Percentiles rank a stretch among this genome's conserved stretches.
phyloP scores from a whole-genome alignment of 495 filamentous ascomycete species.

The Cudoniella acicularis region DNA sequence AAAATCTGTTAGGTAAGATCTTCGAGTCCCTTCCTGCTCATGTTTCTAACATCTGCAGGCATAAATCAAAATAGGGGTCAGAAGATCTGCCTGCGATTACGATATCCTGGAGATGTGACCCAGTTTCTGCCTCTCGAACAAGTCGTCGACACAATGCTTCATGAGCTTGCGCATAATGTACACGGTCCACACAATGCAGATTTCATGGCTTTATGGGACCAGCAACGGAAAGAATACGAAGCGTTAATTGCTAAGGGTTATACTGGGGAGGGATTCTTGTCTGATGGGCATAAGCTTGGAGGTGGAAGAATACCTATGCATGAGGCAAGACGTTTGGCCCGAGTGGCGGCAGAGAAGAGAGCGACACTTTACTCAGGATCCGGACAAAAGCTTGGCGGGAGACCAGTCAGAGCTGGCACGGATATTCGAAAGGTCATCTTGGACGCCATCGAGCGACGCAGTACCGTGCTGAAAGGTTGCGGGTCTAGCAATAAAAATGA shows the following conservation, averaged over 20 bases:
- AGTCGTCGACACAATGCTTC: conserved; percentile 88
- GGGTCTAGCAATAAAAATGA: conserved; percentile 57
- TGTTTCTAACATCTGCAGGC: conserved; percentile 35
- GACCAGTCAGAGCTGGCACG: conserved; percentile 52
- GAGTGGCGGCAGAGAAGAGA: conserved; percentile 72
- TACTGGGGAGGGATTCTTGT: conserved; percentile 87
- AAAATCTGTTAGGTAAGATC: conserved; percentile 64
- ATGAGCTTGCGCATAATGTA: conserved; percentile 90
- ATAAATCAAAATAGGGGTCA: conserved; percentile 74
- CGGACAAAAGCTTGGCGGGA: conserved; percentile 72
- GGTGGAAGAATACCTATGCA: conserved; percentile 61
- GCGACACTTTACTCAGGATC: conserved; percentile 55
- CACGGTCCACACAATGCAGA: conserved; percentile 77
- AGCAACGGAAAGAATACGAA: conserved; percentile 81
- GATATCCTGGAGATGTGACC: conserved; percentile 68
- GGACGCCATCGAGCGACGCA: conserved; percentile 66
- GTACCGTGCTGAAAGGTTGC: conserved; percentile 67
- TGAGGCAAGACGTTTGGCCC: conserved; percentile 73
- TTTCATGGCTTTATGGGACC: conserved; percentile 84
- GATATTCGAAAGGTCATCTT: conserved; percentile 75
- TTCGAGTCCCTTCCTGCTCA: not conserved
- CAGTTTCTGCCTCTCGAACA: conserved; percentile 80
- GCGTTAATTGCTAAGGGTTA: conserved; percentile 75
- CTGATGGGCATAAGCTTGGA: conserved; percentile 69
- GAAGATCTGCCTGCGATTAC: conserved; percentile 79